A percentile compares a stretch with the other conserved stretches of the same genome.
phyloP scores from a whole-genome alignment of 2,329 filamentous ascomycete species.

The Arthroderma sp. region DNA sequence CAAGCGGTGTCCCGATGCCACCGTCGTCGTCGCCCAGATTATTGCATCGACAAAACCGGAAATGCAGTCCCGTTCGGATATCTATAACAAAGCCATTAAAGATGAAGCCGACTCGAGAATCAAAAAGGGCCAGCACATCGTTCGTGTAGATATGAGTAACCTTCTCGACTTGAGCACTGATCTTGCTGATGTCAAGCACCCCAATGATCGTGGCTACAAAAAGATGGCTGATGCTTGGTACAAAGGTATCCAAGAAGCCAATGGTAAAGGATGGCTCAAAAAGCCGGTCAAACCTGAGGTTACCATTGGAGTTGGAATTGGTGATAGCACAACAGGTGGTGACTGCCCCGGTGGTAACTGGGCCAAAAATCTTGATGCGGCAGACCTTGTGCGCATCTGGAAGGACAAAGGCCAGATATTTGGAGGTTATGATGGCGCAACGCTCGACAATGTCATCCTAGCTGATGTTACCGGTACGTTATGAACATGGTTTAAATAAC shows the following conservation, averaged over 20 bases:
- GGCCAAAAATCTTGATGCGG: not conserved
- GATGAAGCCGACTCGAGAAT: no score
- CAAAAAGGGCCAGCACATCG: not conserved
- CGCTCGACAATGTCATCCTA: constrained; percentile 1
- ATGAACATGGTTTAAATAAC: not conserved
- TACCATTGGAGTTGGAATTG: not conserved
- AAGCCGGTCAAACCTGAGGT: constrained; percentile 6
- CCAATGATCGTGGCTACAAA: not conserved
- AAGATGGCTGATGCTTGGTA: constrained; percentile 1
- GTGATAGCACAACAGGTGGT: not conserved
- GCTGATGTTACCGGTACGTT: not conserved
- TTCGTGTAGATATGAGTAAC: not conserved
- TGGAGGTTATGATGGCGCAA: not conserved
- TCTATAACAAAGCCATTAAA: no score
- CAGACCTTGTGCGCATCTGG: not conserved
- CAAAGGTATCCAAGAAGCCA: not conserved
- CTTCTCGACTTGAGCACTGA: not conserved
- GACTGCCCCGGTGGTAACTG: constrained; percentile 1
- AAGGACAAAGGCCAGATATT: not conserved
- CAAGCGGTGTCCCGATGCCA: not conserved
- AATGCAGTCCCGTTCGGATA: no score
- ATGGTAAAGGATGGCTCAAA: not conserved
- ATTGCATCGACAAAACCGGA: not conserved
- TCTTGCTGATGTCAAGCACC: constrained; percentile 2
- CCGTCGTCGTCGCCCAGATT: constrained; percentile 1